Conservation (phyloP, 2,329 filamentous ascomycete genomes). For the Microsporum audouinii region DNA sequence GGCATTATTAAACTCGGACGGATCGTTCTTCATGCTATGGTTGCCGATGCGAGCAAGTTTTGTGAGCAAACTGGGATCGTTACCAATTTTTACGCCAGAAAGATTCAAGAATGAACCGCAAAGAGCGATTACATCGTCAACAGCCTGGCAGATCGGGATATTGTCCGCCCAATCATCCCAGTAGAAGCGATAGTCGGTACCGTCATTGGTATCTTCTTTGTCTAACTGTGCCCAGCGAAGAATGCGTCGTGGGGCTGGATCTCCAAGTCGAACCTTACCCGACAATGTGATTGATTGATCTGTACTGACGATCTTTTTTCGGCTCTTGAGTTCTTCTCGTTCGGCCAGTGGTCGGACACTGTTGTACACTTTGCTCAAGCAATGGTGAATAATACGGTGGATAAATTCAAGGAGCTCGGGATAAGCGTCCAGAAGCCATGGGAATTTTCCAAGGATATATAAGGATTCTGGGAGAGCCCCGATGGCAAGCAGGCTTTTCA, state of each 20-base stretch:
- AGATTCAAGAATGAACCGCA: conserved; percentile 75
- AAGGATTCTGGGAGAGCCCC: conserved; percentile 87
- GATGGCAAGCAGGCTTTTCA: conserved; percentile 77
- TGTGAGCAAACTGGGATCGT: conserved; percentile 62
- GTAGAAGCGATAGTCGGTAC: conserved; percentile 75
- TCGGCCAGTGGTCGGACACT: conserved; percentile 38
- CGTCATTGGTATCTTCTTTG: conserved; percentile 61
- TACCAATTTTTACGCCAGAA: conserved; percentile 79
- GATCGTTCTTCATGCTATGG: conserved; percentile 59
- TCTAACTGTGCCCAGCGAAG: conserved; percentile 80
- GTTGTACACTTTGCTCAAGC: conserved; percentile 62
- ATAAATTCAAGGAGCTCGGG: conserved; percentile 70
- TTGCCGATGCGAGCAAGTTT: conserved; percentile 80
- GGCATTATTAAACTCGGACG: conserved; percentile 55
- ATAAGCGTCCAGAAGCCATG: conserved; percentile 80
- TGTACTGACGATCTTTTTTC: conserved; percentile 40
- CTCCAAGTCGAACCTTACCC: conserved; percentile 52
- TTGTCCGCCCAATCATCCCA: conserved; percentile 97
- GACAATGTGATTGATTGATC: conserved; percentile 61
- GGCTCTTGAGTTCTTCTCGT: conserved; percentile 35
- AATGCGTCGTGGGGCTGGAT: conserved; percentile 52
- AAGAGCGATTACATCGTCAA: conserved; percentile 82
- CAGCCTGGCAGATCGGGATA: conserved; percentile 75
- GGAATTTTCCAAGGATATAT: conserved; percentile 82
- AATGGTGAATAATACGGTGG: conserved; percentile 75